Evolutionary conservation across 139 green algal genomes (phyloP).

Genomic region (Marvania coccoides): DNA sequence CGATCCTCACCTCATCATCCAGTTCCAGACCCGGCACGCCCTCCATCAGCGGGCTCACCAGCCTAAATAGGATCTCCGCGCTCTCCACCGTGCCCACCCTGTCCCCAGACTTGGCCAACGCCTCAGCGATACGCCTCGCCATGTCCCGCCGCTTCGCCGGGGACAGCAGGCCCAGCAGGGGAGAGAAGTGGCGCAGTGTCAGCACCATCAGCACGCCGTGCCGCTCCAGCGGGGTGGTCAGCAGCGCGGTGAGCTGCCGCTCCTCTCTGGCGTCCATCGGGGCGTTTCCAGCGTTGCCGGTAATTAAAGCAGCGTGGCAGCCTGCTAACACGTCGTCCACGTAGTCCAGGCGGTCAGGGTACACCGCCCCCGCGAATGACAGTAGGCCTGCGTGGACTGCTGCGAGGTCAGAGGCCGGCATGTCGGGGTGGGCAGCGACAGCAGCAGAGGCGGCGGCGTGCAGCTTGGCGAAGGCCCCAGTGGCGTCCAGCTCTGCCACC

Average conservation of each 20-base stretch:
- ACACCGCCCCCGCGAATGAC: slow-evolving; percentile 65
- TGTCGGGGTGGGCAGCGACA: slow-evolving; percentile 52
- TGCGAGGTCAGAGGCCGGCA: slow-evolving; percentile 55
- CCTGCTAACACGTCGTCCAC: slow-evolving; percentile 56
- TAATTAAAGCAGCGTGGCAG: slow-evolving; percentile 7
- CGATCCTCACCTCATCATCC: slow-evolving; percentile 63
- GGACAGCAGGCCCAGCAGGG: slow-evolving; percentile 71
- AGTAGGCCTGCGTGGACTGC: slow-evolving; percentile 80
- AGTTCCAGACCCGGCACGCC: slow-evolving; percentile 39
- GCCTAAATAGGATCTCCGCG: slow-evolving; percentile 65
- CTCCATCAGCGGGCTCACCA: slow-evolving; percentile 59
- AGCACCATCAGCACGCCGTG: slow-evolving; percentile 77
- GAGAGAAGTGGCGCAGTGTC: slow-evolving; percentile 64
- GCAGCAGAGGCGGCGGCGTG: slow-evolving; percentile 34
- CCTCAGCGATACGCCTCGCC: slow-evolving; percentile 62
- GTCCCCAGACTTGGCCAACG: slow-evolving; percentile 41
- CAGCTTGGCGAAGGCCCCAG: slow-evolving; percentile 72
- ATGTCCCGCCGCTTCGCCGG: slow-evolving; percentile 49
- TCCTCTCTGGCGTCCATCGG: slow-evolving; percentile 52
- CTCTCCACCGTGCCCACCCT: slow-evolving; percentile 32
- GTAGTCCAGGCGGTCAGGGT: slow-evolving; percentile 61
- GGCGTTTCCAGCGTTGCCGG: slow-evolving; percentile 14
- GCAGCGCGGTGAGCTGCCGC: slow-evolving; percentile 70
- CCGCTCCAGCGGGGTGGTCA: slow-evolving; percentile 70
- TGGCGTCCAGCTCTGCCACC: slow-evolving; percentile 37